phyloP scores from a whole-genome alignment of 2,329 filamentous ascomycete species.

The Talaromyces sp. region DNA sequence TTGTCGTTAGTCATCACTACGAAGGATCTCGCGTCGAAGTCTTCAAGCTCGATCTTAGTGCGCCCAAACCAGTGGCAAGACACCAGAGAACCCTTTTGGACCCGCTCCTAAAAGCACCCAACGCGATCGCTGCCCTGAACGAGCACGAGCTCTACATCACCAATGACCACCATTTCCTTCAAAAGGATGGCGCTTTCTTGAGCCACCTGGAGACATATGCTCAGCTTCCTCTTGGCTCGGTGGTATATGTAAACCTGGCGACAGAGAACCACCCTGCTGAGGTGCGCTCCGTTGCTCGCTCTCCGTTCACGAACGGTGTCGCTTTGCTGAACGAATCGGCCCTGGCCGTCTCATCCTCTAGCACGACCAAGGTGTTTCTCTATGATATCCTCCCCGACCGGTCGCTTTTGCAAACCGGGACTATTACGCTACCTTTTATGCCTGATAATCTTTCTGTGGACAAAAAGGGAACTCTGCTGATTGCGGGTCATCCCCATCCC shows the following conservation, averaged over 20 bases:
- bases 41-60: slow-evolving; percentile 11
- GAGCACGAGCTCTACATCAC: slow-evolving; percentile 13
- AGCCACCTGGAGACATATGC: slow-evolving; percentile 11
- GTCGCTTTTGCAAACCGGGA: neutral
- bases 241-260: slow-evolving; percentile 11
- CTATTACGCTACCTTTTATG: slow-evolving; percentile 6
- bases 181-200: neutral
- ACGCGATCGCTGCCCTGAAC: slow-evolving; percentile 11
- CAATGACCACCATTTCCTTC: slow-evolving; percentile 14
- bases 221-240: slow-evolving; percentile 5
- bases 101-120: slow-evolving; percentile 12
- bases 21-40: slow-evolving; percentile 13
- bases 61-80: neutral
- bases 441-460: slow-evolving; percentile 14
- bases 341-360: slow-evolving; percentile 10
- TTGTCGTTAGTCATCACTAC: slow-evolving; percentile 13
- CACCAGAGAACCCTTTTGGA: slow-evolving; percentile 5
- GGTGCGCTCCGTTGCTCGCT: slow-evolving; percentile 10
- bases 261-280: neutral
- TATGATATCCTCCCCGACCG: slow-evolving; percentile 2
- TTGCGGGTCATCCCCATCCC: slow-evolving; percentile 14
- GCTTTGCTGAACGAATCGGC: slow-evolving; percentile 11
- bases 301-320: slow-evolving; percentile 13
- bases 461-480: slow-evolving; percentile 10
- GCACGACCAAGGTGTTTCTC: neutral